phyloP scores from a whole-genome alignment of 108 stramenopile genomes.

The Mediolabrus comicus region DNA sequence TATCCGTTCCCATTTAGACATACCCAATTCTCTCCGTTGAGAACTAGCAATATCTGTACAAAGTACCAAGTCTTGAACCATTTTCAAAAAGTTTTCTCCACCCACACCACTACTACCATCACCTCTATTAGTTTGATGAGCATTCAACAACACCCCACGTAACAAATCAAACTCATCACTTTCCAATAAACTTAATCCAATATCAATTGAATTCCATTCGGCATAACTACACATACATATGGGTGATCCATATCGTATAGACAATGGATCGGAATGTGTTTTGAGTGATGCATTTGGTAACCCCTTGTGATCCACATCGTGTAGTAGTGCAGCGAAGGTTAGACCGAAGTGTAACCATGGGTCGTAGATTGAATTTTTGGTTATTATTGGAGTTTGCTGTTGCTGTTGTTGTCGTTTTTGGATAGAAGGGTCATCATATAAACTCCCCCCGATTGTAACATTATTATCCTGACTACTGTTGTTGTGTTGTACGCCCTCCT shows the following conservation, averaged over 20 bases:
- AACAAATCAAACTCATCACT: conserved; percentile 20
- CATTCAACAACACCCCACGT: conserved; percentile 8
- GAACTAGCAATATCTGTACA: conserved; percentile 23
- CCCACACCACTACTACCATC: not conserved
- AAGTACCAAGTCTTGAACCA: conserved; percentile 17
- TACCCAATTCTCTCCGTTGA: conserved; percentile 18
- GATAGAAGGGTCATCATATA: not conserved
- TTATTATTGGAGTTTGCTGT: not conserved
- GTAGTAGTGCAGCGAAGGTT: conserved; percentile 49
- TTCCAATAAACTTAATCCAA: conserved; percentile 35
- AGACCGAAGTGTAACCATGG: conserved; percentile 33
- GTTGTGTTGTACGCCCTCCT: not conserved
- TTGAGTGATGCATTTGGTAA: conserved; percentile 25
- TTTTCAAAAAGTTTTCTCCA: conserved; percentile 2
- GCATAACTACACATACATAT: conserved; percentile 18
- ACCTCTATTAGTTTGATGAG: not conserved
- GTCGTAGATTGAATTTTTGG: conserved; percentile 13
- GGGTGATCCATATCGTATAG: conserved; percentile 3
- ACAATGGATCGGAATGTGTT: conserved; percentile 6
- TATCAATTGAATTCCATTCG: conserved; percentile 40
- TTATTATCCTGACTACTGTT: not conserved
- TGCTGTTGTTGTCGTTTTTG: not conserved
- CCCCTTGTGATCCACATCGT: conserved; percentile 52
- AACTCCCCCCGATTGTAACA: not conserved
- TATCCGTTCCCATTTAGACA: conserved; percentile 13